phyloP scores from a whole-genome alignment of 352 stramenopile species.

The Phytopythium vexans region DNA sequence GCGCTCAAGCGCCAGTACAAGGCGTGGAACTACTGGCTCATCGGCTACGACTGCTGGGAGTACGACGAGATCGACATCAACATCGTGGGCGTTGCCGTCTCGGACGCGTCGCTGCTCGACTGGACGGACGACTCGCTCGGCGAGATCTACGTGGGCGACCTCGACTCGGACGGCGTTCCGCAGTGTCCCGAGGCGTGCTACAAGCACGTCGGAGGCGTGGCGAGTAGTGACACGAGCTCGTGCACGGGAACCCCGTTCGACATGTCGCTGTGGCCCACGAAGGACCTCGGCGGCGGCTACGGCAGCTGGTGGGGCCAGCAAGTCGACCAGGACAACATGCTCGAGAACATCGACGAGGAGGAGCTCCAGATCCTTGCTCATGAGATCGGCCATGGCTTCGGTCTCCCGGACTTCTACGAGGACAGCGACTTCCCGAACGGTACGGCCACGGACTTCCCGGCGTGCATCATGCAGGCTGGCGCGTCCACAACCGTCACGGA shows the following conservation, averaged over 20 bases:
- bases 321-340: constrained; percentile 30
- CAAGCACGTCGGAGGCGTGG: constrained; percentile 32
- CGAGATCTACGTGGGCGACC: constrained; percentile 15
- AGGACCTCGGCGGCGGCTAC: constrained; percentile 25
- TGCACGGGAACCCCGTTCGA: constrained; percentile 40
- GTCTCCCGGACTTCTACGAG: constrained; percentile 20
- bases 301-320: constrained; percentile 30
- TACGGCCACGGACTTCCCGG: constrained; percentile 11
- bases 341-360: constrained; percentile 21
- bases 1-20: constrained; percentile 36
- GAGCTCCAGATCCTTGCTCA: constrained; percentile 33
- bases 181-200: constrained; percentile 32
- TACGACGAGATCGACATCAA: constrained; percentile 33
- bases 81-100: constrained; percentile 37
- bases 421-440: constrained; percentile 4
- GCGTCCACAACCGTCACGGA: constrained; percentile 20
- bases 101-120: constrained; percentile 29
- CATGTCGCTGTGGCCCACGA: constrained; percentile 47
- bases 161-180: constrained; percentile 15
- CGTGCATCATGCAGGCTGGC: constrained; percentile 22
- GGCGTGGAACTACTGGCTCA: constrained; percentile 21
- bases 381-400: constrained; percentile 41
- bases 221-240: constrained; percentile 23
- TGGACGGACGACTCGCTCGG: constrained; percentile 40
- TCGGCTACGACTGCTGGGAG: constrained; percentile 34